These are phyloP conservation scores for Coniella lustricola DNA, from an alignment of 2,329 filamentous ascomycete genomes.

Conservation along the genomic window DNA sequence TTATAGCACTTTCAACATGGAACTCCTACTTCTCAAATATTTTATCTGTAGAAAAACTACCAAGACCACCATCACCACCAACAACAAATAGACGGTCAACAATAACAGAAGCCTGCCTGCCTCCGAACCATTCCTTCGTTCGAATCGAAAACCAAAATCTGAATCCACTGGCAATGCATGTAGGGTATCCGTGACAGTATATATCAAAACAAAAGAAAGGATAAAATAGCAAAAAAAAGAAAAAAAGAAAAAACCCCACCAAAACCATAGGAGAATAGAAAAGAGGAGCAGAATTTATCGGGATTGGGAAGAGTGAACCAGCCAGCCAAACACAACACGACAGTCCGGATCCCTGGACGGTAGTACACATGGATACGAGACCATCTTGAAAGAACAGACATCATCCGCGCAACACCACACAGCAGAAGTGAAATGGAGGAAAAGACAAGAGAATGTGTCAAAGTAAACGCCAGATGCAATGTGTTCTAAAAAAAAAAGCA, in stretches of 20 bases:
- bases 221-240: background rate
- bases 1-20: no score
- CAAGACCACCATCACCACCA: no score
- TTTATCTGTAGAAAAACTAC: no score
- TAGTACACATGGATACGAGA: background rate
- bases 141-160: background rate
- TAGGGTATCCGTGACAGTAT: slow-evolving; percentile 15
- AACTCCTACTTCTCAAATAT: no score
- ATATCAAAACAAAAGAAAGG: slow-evolving; percentile 13
- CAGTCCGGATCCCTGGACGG: background rate
- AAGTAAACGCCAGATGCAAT: slow-evolving; percentile 9
- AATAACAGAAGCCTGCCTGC: no score
- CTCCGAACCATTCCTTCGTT: no score
- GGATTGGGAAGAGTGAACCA: background rate
- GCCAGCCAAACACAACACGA: background rate
- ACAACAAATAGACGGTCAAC: no score
- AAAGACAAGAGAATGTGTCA: no score
- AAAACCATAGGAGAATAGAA: background rate
- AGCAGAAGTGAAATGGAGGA: background rate
- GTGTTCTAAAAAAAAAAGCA: background rate
- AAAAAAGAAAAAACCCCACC: background rate
- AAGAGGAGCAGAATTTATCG: slow-evolving; percentile 1
- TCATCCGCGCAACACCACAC: background rate
- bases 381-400: background rate
- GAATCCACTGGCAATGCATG: slow-evolving; percentile 8